Conservation (phyloP, 495 filamentous ascomycete species). For the Talaromyces adpressus region DNA sequence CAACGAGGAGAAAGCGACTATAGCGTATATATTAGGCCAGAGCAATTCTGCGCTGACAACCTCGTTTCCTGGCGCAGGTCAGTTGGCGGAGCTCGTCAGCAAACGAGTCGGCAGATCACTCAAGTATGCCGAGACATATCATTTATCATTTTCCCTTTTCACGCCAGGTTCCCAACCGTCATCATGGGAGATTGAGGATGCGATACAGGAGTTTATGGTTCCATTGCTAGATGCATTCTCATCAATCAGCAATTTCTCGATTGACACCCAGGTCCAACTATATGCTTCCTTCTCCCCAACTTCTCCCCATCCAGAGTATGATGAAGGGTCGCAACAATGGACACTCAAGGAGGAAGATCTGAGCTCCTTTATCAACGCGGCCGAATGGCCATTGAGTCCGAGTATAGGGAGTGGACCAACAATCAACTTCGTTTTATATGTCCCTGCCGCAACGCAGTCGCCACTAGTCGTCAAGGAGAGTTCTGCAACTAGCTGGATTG, state of each 20-base stretch:
- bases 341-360: constrained; percentile 80
- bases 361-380: constrained; percentile 91
- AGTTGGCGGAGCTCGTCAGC: constrained; percentile 42
- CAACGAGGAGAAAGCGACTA: constrained; percentile 81
- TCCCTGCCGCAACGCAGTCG: constrained; percentile 52
- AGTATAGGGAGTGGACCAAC: constrained; percentile 91
- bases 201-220: constrained; percentile 71
- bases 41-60: constrained; percentile 13
- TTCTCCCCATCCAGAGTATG: constrained; percentile 50
- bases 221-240: constrained; percentile 73
- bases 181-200: constrained; percentile 84
- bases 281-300: constrained; percentile 77
- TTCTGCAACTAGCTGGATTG: constrained; percentile 81
- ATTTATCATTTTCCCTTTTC: constrained; percentile 93
- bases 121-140: constrained; percentile 90
- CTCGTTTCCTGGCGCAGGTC: constrained; percentile 27
- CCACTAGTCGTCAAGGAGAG: constrained; percentile 62
- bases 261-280: constrained; percentile 93
- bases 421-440: constrained; percentile 90
- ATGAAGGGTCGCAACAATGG: constrained; percentile 46
- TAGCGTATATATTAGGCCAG: constrained; percentile 65
- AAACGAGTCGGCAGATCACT: constrained; percentile 69
- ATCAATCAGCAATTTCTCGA: constrained; percentile 88
- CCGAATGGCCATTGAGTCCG: constrained; percentile 93
- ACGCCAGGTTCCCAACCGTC: constrained; percentile 70